Evolutionary conservation across 2,329 filamentous ascomycete species (phyloP).

Genomic region (Harringtonia aguacate): DNA sequence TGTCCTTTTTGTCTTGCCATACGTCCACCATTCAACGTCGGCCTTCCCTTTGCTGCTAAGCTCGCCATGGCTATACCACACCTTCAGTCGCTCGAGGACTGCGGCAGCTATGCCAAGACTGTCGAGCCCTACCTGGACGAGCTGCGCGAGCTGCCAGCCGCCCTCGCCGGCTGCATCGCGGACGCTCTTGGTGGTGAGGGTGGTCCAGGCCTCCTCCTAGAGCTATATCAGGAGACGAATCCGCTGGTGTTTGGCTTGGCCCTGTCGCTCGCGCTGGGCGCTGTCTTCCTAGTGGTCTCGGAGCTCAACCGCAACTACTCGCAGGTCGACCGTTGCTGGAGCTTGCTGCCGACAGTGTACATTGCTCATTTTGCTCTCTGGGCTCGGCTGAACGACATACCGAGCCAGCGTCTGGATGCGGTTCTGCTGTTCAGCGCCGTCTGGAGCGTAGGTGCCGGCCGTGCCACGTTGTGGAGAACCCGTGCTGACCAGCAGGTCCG

Average conservation of each 20-base stretch:
- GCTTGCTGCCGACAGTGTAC: conserved; percentile 77
- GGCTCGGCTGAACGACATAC: conserved; percentile 63
- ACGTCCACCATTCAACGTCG: no score
- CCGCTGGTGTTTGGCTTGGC: conserved; percentile 68
- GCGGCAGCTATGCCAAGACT: conserved; percentile 63
- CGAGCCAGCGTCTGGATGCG: conserved; percentile 60
- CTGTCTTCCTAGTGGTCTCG: conserved; percentile 62
- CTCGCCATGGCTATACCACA: conserved; percentile 56
- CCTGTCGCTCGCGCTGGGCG: conserved; percentile 59
- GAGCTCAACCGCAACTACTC: conserved; percentile 92
- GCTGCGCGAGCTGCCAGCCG: conserved; percentile 57
- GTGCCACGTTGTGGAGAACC: background rate
- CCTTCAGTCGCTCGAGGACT: conserved; percentile 62
- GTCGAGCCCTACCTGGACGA: conserved; percentile 66
- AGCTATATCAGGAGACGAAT: conserved; percentile 76
- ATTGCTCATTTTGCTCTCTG: conserved; percentile 77
- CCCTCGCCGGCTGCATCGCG: conserved; percentile 47
- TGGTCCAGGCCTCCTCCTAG: conserved; percentile 35
- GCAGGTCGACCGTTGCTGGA: conserved; percentile 93
- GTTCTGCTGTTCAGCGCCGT: conserved; percentile 58
- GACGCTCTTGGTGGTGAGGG: conserved; percentile 35
- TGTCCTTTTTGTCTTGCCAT: no score
- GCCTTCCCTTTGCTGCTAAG: background rate
- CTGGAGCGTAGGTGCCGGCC: conserved; percentile 59
- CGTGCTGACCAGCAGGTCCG: conserved; percentile 40